Conservation (phyloP, 768 basidiomycete species). For the Calvatia gigantea region DNA sequence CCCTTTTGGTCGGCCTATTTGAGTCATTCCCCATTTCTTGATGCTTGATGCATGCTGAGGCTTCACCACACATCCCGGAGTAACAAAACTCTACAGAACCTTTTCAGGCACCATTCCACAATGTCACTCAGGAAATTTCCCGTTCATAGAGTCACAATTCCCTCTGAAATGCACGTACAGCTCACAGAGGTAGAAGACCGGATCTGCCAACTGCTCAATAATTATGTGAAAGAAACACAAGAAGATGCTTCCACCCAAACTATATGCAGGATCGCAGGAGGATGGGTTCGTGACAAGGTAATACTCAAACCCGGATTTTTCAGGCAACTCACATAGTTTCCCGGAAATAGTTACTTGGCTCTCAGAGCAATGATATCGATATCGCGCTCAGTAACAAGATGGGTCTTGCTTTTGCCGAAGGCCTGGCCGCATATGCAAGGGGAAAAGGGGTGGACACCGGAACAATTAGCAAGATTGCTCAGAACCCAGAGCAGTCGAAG, state of each 20-base stretch:
- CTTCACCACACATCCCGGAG: neutral
- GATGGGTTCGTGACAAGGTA: slow-evolving; percentile 99
- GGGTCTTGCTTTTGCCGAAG: slow-evolving; percentile 83
- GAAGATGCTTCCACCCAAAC: slow-evolving; percentile 49
- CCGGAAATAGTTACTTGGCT: slow-evolving; percentile 64
- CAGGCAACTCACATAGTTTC: neutral
- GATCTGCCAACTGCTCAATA: slow-evolving; percentile 77
- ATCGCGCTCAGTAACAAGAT: slow-evolving; percentile 88
- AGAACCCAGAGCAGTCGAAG: slow-evolving; percentile 96
- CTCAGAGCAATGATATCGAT: slow-evolving; percentile 88
- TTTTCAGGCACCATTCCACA: slow-evolving; percentile 2
- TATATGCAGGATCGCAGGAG: slow-evolving; percentile 90
- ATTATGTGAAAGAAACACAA: slow-evolving; percentile 60
- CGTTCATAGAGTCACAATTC: slow-evolving; percentile 16
- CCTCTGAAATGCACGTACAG: slow-evolving; percentile 36
- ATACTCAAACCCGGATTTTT: neutral
- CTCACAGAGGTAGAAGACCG: slow-evolving; percentile 66
- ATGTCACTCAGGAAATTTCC: slow-evolving; percentile 18
- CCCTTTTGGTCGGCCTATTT: neutral
- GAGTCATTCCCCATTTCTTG: too few species aligned
- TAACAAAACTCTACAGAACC: neutral
- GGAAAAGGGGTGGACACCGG: slow-evolving; percentile 50
- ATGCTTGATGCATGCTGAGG: slow-evolving; percentile 10
- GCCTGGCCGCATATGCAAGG: slow-evolving; percentile 61
- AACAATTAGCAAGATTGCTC: slow-evolving; percentile 77